Evolutionary conservation across 1,284 basidiomycete genomes (phyloP), one percentile per base, ranked within the genome.

Genomic region (Apiotrichum porosum): DNA sequence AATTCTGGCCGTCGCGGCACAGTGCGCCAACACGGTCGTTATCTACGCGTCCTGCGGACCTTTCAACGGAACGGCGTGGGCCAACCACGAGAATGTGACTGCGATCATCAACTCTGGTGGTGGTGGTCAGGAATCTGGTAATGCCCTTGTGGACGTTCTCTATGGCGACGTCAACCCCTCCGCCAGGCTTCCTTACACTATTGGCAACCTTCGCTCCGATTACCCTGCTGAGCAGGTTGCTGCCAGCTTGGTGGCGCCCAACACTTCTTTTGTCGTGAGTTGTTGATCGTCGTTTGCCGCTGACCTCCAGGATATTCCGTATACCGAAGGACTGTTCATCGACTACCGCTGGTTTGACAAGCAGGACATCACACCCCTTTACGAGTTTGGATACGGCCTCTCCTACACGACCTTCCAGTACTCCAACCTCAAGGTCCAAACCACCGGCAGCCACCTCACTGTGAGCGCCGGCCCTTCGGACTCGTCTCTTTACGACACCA

Each of bases 111-210:
- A 86, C 51, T 77, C 83, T 2, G 86, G 85, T 81, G 86, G 86
- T 57, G 78, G 85, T 40, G 86, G 87, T 3, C 81, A 85, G 15
- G 83, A 58, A 62, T 63, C 54, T 38, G 68, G 87, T 1, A 81
- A 84, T 45, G 84, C 85, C n/a, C 83, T 90, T 42, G 83, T 83
- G 4, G 85, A 88, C 56, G 81, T 89, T 6, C 68, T 90, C 2
- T 82, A 85, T 42, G 88, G 87, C 30, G 80, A 80, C 58, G 79
- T 82, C 50, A 88, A 88, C 65, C 87, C 87, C 0, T 82, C 82
- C 35, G 88, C 83, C 21, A 64, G 65, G 48, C 64, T 76, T 0
- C 72, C 73, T 1, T 76, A 71, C 58, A 74, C 72, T 2, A 53
- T 75, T 18, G 72, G 45, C 12, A n/a, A 15, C 18, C 42, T n/a